phyloP scores from a whole-genome alignment of 2,329 filamentous ascomycete species.

The Tympanopsis confertula region DNA sequence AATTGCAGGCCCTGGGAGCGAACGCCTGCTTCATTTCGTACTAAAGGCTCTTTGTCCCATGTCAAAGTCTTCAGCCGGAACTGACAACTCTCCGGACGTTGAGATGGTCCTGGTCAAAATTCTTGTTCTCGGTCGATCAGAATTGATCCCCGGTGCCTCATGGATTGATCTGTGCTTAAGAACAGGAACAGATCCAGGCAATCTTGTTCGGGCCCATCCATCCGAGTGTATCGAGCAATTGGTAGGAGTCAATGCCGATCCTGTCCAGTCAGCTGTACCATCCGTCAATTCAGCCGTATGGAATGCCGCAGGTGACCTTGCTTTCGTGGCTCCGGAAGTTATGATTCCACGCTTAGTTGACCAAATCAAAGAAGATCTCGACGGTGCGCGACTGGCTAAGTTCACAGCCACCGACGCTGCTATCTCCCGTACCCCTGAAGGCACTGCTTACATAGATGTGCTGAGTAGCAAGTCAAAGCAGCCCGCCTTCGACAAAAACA shows the following conservation, averaged over 20 bases:
- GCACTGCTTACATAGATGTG: constrained; percentile 80
- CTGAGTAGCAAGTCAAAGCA: constrained; percentile 69
- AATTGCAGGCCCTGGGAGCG: constrained; percentile 47
- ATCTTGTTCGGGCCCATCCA: constrained; percentile 54
- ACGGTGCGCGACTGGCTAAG: constrained; percentile 54
- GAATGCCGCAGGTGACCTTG: constrained; percentile 77
- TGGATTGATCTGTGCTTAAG: constrained; percentile 87
- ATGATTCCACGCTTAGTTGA: constrained; percentile 68
- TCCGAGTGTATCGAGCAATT: constrained; percentile 60
- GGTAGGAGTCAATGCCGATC: constrained; percentile 24
- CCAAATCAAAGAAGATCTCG: constrained; percentile 64
- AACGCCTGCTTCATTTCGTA: constrained; percentile 47
- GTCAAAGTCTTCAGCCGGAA: background rate
- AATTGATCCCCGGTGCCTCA: constrained; percentile 64
- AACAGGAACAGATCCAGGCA: constrained; percentile 71
- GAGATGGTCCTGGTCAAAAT: constrained; percentile 21
- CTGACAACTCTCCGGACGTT: background rate
- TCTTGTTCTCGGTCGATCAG: constrained; percentile 65
- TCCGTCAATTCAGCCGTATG: constrained; percentile 60
- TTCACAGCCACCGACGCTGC: constrained; percentile 82
- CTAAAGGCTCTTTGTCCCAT: constrained; percentile 46
- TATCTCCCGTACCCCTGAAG: constrained; percentile 84
- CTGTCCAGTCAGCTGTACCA: constrained; percentile 13
- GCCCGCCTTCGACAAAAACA: constrained; percentile 69
- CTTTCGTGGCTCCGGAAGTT: constrained; percentile 78